A percentile compares a stretch with the other conserved stretches of the same genome.
phyloP scores from a whole-genome alignment of 176 grass and related monocot genomes.

The Rhynchospora pubera region DNA sequence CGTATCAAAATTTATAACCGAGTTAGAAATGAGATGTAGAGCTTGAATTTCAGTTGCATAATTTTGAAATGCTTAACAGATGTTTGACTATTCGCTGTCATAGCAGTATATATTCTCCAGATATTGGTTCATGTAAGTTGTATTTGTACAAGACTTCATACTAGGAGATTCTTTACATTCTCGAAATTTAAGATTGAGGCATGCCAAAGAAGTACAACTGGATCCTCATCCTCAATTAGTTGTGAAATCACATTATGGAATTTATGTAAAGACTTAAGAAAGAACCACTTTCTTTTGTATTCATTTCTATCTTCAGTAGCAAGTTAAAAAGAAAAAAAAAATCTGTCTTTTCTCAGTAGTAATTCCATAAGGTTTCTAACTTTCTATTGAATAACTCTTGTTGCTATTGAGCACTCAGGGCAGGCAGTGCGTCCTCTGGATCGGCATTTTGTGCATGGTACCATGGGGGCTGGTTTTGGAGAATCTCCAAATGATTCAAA shows the following conservation, averaged over 20 bases:
- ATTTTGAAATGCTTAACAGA: background rate
- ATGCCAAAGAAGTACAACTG: background rate
- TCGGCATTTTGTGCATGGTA: slow-evolving; percentile 54
- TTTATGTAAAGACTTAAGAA: no score
- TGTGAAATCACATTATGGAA: background rate
- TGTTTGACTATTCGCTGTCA: background rate
- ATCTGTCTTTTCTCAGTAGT: background rate
- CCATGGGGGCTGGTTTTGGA: slow-evolving; percentile 28
- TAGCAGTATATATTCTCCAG: background rate
- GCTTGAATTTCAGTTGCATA: background rate
- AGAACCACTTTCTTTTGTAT: background rate
- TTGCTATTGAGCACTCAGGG: slow-evolving; percentile 48
- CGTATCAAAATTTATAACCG: background rate
- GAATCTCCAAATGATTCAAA: slow-evolving; percentile 59
- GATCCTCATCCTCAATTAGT: background rate
- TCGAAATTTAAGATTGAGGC: background rate
- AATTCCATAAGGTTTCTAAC: background rate
- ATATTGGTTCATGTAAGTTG: background rate
- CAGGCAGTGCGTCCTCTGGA: slow-evolving; percentile 61
- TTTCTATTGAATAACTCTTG: background rate
- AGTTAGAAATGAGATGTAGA: background rate
- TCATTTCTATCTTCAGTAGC: slow-evolving; percentile 1
- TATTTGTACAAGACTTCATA: background rate
- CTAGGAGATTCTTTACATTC: background rate
- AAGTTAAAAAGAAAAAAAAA: background rate